A percentile compares a stretch with the other conserved stretches of the same genome.
Conservation (phyloP, 208 protist genomes). For the Leishmania major region DNA sequence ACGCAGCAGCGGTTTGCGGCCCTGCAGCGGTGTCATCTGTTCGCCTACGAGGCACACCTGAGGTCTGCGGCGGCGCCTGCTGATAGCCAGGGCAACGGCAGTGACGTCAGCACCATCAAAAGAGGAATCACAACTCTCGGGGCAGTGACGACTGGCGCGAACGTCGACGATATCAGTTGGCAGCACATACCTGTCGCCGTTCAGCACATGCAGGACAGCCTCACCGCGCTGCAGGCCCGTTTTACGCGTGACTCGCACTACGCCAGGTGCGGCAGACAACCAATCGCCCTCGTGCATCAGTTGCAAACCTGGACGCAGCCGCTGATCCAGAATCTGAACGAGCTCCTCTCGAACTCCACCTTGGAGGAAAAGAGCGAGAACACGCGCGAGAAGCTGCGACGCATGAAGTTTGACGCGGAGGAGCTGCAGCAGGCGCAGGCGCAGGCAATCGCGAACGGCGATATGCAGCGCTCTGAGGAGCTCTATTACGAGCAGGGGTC, state of each 20-base stretch:
- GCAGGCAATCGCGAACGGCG: conserved; percentile 73
- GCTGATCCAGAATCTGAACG: conserved; percentile 52
- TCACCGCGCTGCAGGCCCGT: conserved; percentile 29
- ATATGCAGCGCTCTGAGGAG: conserved; percentile 81
- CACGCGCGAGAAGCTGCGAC: conserved; percentile 65
- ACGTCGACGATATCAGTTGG: conserved; percentile 8
- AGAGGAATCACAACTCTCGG: background rate
- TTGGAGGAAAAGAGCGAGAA: conserved; percentile 48
- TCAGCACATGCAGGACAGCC: conserved; percentile 33
- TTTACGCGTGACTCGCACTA: conserved; percentile 26
- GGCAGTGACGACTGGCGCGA: background rate
- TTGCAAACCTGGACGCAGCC: conserved; percentile 45
- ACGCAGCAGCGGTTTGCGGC: conserved; percentile 14
- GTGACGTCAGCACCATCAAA: background rate
- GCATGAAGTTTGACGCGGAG: conserved; percentile 73
- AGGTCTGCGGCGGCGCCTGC: background rate
- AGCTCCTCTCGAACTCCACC: conserved; percentile 38
- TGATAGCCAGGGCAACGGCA: background rate
- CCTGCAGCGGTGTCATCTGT: conserved; percentile 21
- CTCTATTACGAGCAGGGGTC: conserved; percentile 80
- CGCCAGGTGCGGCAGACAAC: conserved; percentile 26
- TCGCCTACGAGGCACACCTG: conserved; percentile 20
- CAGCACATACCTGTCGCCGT: conserved; percentile 28
- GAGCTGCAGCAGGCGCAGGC: conserved; percentile 78
- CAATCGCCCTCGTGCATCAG: conserved; percentile 23